Percentiles rank a stretch among this genome's conserved stretches.
phyloP scores from a whole-genome alignment of 2,329 filamentous ascomycete species.

The Allantophomopsis cytisporea region DNA sequence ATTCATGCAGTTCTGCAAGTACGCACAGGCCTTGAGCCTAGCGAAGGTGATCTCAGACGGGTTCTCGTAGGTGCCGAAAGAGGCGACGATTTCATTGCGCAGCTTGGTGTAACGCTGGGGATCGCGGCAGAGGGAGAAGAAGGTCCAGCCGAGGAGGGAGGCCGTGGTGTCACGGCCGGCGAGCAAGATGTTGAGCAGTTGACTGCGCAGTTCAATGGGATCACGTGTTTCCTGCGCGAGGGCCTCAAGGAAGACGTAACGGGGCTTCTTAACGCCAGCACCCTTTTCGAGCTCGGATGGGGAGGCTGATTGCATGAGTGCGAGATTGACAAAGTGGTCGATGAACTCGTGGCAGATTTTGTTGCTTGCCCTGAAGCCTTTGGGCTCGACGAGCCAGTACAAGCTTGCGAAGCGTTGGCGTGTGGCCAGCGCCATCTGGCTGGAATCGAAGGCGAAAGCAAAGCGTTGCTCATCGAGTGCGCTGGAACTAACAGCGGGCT shows the following conservation, averaged over 20 bases:
- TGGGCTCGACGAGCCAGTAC: conserved; percentile 15
- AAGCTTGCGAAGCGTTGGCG: conserved; percentile 6
- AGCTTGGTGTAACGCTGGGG: conserved; percentile 26
- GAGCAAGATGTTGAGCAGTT: conserved; percentile 38
- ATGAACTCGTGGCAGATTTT: conserved; percentile 27
- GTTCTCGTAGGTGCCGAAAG: conserved; percentile 18
- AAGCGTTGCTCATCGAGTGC: conserved; percentile 21
- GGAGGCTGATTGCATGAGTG: conserved; percentile 11
- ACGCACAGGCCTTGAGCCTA: conserved; percentile 14
- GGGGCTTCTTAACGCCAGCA: conserved; percentile 10
- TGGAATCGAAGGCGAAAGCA: conserved; percentile 31
- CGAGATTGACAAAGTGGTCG: conserved; percentile 28
- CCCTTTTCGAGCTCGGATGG: conserved; percentile 14
- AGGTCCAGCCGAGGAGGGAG: conserved; percentile 32
- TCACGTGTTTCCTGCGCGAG: conserved; percentile 32
- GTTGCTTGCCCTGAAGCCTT: conserved; percentile 14
- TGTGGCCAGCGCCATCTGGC: conserved; percentile 16
- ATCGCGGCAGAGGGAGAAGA: conserved; percentile 27
- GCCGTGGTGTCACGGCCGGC: conserved; percentile 47
- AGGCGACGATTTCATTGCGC: conserved; percentile 22
- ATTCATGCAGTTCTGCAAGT: conserved; percentile 15
- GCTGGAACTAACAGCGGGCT: neutral
- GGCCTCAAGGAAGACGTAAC: conserved; percentile 39
- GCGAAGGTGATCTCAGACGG: conserved; percentile 14
- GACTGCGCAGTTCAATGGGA: conserved; percentile 30